Evolutionary conservation across 768 basidiomycete species (phyloP), one percentile per base, ranked within the genome.

Genomic region (Dentipellis fragilis): DNA sequence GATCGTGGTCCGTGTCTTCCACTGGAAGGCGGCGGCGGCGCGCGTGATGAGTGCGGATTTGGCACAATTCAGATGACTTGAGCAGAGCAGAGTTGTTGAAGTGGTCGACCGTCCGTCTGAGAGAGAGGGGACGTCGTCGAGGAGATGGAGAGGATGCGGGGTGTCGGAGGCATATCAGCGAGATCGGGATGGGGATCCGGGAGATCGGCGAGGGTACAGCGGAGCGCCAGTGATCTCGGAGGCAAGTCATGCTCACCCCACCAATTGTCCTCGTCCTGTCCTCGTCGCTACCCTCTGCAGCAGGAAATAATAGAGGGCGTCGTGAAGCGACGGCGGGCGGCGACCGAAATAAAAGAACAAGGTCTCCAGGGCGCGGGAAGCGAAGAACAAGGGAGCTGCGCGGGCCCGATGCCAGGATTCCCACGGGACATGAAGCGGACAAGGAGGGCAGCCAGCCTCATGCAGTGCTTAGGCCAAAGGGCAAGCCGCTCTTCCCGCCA

Each of bases 401-500:
- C 51, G 36, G 51, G 51, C 51, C 17, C 34, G 42, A 45, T 45
- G 9, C 10, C 10, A 35, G 29, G 40, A 3, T 53, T 53, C 52
- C 52, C 52, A 54, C 46, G 45, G 45, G 35, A 29, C 11, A 17
- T 37, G 6, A 38, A 45, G 49, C 47, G 55, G 55, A n/a, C 51
- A 40, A 46, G 21, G 19, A 47, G 52, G 35, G 52, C 16, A 54
- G 55, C 51, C 42, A 14, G 58, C 60, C 60, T 61, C 60, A 59
- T 61, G 60, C 59, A 52, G 17, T 52, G 54, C 58, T 54, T 29
- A 54, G 60, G 60, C 60, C 58, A 59, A 57, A 54, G 60, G 60
- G 60, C 58, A 57, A 16, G 19, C 48, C 23, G 48, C 48, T 17
- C 59, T 57, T 54, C 52, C 56, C 58, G 55, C 55, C 54, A 54